These are phyloP conservation scores for Phalaenopsis equestris DNA, from an alignment of 106 monocot genomes.

Conservation along the genomic window DNA sequence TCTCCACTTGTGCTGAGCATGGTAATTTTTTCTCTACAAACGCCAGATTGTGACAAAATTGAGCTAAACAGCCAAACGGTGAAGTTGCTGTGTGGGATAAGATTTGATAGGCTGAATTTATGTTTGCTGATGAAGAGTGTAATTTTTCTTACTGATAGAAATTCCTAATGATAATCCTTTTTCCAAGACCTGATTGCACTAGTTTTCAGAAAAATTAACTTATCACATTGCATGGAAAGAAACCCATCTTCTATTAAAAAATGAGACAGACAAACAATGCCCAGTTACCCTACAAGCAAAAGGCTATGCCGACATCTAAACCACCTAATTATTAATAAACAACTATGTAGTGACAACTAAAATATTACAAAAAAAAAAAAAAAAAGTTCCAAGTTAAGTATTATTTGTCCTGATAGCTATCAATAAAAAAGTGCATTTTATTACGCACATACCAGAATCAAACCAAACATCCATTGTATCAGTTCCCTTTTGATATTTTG, in stretches of 20 bases:
- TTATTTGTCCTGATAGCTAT: not conserved
- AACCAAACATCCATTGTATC: conserved; percentile 99
- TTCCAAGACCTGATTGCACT: not conserved
- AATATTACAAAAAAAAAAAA: not conserved
- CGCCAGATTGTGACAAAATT: no score
- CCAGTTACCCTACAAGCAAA: not conserved
- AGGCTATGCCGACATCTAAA: not conserved
- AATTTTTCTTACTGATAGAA: not conserved
- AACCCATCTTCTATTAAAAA: no score
- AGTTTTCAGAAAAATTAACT: not conserved
- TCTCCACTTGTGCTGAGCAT: no score
- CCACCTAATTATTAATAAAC: not conserved
- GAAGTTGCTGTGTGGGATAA: no score
- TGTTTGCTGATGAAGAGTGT: not conserved
- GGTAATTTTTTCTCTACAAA: no score
- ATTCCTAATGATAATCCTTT: not conserved
- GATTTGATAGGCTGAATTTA: not conserved
- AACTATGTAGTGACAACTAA: not conserved
- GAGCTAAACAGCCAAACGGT: no score
- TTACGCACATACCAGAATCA: conserved; percentile 67
- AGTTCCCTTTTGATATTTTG: conserved; percentile 79
- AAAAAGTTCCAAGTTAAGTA: not conserved
- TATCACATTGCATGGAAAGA: no score
- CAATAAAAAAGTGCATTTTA: not conserved
- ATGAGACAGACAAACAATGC: not conserved